Evolutionary conservation across 257 asterid genomes (phyloP).

Genomic region (Ocimum tenuiflorum): DNA sequence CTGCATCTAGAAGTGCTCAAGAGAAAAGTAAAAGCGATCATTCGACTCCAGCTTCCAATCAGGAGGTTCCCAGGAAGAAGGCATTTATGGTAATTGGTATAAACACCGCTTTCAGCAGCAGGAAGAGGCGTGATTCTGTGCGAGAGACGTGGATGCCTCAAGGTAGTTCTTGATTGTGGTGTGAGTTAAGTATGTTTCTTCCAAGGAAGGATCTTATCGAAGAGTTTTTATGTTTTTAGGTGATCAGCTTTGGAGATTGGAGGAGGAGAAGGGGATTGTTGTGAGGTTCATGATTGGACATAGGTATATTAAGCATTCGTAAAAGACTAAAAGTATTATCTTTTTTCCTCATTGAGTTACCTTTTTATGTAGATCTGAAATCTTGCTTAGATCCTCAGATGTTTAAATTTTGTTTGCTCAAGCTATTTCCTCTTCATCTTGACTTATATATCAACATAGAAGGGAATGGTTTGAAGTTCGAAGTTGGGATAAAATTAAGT

Average conservation of each 20-base stretch:
- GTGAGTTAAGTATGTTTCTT: neutral
- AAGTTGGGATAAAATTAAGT: neutral
- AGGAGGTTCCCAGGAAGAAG: slow-evolving; percentile 53
- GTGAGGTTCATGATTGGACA: slow-evolving; percentile 97
- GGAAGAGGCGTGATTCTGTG: slow-evolving; percentile 93
- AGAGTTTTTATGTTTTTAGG: slow-evolving; percentile 34
- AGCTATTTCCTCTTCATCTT: neutral
- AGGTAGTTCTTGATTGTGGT: slow-evolving; percentile 35
- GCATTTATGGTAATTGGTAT: slow-evolving; percentile 96
- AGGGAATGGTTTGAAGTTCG: no score
- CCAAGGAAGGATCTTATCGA: neutral
- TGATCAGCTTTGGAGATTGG: slow-evolving; percentile 70
- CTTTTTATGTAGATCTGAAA: no score
- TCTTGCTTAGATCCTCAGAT: neutral
- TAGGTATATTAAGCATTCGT: slow-evolving; percentile 42
- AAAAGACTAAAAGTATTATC: no score
- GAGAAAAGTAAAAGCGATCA: slow-evolving; percentile 33
- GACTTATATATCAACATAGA: neutral
- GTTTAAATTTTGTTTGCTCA: neutral
- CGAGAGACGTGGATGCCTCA: slow-evolving; percentile 99
- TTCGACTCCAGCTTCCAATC: slow-evolving; percentile 29
- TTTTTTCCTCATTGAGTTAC: no score
- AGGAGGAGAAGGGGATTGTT: slow-evolving; percentile 86
- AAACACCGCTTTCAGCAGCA: slow-evolving; percentile 93
- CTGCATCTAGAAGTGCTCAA: slow-evolving; percentile 57